phyloP scores from a whole-genome alignment of 2,329 filamentous ascomycete species.

The Diaporthe amygdali region DNA sequence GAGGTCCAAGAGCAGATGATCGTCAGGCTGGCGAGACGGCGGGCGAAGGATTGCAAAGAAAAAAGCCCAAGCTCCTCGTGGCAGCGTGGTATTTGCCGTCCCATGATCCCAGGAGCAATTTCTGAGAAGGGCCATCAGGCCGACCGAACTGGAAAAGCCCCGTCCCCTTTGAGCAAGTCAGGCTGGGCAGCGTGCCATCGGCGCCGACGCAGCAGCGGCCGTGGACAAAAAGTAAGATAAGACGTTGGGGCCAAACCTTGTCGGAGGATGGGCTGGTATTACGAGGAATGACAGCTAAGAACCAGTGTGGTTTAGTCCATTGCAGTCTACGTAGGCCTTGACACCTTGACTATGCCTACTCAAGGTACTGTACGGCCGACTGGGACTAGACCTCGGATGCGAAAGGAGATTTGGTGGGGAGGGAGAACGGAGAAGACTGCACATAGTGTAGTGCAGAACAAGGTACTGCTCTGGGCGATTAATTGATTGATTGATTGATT shows the following conservation, averaged over 20 bases:
- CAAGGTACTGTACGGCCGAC: no score
- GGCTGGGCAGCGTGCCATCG: conserved; percentile 4
- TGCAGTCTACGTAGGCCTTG: neutral
- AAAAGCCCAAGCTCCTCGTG: conserved; percentile 10
- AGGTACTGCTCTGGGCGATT: no score
- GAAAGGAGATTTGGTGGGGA: no score
- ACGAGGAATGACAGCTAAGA: neutral
- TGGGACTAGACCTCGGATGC: no score
- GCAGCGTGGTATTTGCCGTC: neutral
- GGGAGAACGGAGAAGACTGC: no score
- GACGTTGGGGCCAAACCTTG: conserved; percentile 9
- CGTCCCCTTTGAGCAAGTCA: neutral
- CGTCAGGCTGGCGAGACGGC: conserved; percentile 1
- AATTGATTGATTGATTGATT: no score
- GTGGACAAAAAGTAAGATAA: neutral
- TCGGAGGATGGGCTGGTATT: conserved; percentile 1
- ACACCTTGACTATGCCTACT: neutral
- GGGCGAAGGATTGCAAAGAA: neutral
- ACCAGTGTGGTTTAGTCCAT: no score
- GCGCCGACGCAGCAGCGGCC: neutral
- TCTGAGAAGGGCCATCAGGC: neutral
- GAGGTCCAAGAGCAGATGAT: neutral
- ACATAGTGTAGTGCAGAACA: no score
- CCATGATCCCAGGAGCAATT: conserved; percentile 7
- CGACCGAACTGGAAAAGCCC: neutral